Base-by-base conservation (phyloP, 2,329 filamentous ascomycete species). In the Colletotrichum caudatum region DNA sequence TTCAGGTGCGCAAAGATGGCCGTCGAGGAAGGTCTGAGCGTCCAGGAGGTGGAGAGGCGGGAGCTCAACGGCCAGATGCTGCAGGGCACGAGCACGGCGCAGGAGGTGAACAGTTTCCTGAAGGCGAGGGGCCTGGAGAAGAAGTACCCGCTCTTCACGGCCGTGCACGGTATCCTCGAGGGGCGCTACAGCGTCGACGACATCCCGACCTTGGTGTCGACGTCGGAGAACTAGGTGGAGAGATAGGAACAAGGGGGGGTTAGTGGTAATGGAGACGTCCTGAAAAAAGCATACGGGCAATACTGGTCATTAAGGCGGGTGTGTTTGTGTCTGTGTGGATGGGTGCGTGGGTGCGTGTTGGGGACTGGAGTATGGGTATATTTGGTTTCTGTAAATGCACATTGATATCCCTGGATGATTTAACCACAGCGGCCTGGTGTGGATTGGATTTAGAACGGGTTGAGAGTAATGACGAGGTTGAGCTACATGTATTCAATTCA, bases 61-160 rank as follows among this genome's bases (percentile, higher is more conserved):
- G 95, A 98, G 80, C 87, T 99, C 73, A 98, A 99, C 80, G 96
- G 96, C 18, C 96, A 99, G 86, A 97, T 97, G 85, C 86, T 99
- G 71, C 96, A 99, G 84, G 96, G 96, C 48, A 98, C 94, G 0
- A 92, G 92, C 76, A 99, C 96, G 3, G 95, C 96, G 11, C 89
- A 91, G 74, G 96, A 99, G 81, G 95, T 99, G 53, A 93, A 97
- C 84, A 90, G 87, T 61, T 98, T 98, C 82, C 83, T 99, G 78
- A 93, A 92, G 84, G 89, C 90, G 61, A 88, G 93, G 75, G 93
- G 92, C 0, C 83, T 92, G 74, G 94, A 97, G 83, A 85, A 89
- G 41, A 92, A 97, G 63, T 99, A 97, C 80, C 96, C 96, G 26
- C 85, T 99, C 7, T 97, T 99, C 80, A 98, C 94, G 11, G 94